Evolutionary conservation across 1,284 basidiomycete species (phyloP).

Genomic region (Moesziomyces parantarcticus): DNA sequence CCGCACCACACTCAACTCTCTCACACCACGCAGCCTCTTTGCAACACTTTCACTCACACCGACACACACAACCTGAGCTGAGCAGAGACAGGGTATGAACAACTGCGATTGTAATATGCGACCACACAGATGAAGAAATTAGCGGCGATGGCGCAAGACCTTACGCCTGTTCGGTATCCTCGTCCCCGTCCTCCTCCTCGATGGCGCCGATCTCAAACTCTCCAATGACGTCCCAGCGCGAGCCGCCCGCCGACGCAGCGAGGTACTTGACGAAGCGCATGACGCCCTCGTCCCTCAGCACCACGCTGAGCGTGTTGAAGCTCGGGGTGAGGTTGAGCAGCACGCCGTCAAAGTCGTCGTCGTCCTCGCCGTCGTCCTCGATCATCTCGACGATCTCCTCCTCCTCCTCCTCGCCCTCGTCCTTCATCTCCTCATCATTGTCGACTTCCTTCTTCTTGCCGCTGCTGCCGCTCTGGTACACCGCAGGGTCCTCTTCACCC

Average conservation of each 20-base stretch:
- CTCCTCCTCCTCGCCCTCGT: constrained; percentile 68
- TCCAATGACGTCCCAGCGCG: constrained; percentile 65
- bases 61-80: not conserved
- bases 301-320: constrained; percentile 89
- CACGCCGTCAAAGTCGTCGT: constrained; percentile 80
- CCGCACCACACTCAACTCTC: no score
- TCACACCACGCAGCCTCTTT: no score
- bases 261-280: constrained; percentile 72
- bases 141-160: no score
- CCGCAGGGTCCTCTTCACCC: constrained; percentile 81
- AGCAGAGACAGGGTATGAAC: not conserved
- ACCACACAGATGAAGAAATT: no score
- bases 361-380: constrained; percentile 69
- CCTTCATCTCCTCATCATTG: constrained; percentile 41
- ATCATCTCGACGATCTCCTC: constrained; percentile 65
- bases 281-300: constrained; percentile 90
- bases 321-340: constrained; percentile 88
- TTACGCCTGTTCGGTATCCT: constrained; percentile 11
- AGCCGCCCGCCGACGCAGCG: constrained; percentile 59
- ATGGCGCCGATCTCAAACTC: constrained; percentile 63
- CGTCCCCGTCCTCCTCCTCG: constrained; percentile 58
- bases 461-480: constrained; percentile 76
- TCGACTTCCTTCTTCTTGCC: constrained; percentile 59
- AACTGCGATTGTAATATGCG: not conserved
- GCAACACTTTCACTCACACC: not conserved